Percentiles rank a stretch among this genome's conserved stretches.
Evolutionary conservation across 495 filamentous ascomycete genomes (phyloP).

Genomic region (Penicillium roqueforti): DNA sequence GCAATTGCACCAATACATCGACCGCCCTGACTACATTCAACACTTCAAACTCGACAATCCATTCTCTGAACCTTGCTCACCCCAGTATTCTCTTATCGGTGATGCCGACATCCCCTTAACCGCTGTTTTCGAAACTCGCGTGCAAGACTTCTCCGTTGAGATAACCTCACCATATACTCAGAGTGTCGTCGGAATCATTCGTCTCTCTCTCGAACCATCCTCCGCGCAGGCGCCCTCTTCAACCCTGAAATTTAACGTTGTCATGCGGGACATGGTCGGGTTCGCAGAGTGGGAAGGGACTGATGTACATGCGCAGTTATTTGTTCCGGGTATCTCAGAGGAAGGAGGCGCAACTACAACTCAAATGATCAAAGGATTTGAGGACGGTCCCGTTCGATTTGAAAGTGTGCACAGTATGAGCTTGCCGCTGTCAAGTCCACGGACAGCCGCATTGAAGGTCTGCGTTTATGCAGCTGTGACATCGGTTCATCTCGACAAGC

Average conservation of each 20-base stretch:
- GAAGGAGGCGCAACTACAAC: conserved; percentile 91
- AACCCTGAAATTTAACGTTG: conserved; percentile 96
- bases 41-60: conserved; percentile 60
- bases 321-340: conserved; percentile 87
- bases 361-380: conserved; percentile 89
- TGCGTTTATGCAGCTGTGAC: conserved; percentile 91
- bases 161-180: conserved; percentile 89
- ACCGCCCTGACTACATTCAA: conserved; percentile 88
- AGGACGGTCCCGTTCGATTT: conserved; percentile 90
- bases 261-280: conserved; percentile 95
- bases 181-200: conserved; percentile 82
- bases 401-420: conserved; percentile 99
- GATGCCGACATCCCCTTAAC: conserved; percentile 91
- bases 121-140: conserved; percentile 90
- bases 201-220: conserved; percentile 87
- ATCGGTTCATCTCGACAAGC: conserved; percentile 91
- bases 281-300: conserved; percentile 96
- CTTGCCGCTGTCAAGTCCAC: conserved; percentile 78
- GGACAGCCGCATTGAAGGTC: conserved; percentile 72
- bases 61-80: conserved; percentile 84
- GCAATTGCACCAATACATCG: conserved; percentile 93
- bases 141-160: conserved; percentile 90
- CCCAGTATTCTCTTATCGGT: conserved; percentile 86
- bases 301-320: conserved; percentile 92
- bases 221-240: conserved; percentile 88